Conservation (phyloP, 169 alveolate genomes). For the Besnoitia besnoiti region DNA sequence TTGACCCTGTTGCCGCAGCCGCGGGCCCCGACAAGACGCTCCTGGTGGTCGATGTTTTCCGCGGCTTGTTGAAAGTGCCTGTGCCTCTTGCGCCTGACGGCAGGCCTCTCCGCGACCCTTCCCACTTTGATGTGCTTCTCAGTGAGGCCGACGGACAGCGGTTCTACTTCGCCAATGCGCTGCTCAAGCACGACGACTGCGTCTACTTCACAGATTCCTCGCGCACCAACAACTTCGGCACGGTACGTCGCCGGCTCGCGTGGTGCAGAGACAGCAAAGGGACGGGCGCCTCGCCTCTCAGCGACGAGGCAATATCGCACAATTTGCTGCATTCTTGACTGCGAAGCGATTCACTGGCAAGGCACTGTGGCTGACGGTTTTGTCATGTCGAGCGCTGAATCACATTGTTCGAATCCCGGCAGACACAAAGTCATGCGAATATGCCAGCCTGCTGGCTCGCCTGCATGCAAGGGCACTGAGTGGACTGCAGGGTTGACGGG, state of each 20-base stretch:
- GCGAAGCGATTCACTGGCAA: too few species aligned
- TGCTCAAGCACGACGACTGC: neutral
- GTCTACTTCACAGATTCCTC: slow-evolving; percentile 18
- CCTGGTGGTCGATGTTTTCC: neutral
- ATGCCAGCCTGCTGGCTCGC: too few species aligned
- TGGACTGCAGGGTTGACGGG: too few species aligned
- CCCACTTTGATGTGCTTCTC: neutral
- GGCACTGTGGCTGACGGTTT: too few species aligned
- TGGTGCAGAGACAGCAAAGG: too few species aligned
- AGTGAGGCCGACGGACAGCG: neutral
- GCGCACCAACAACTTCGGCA: slow-evolving; percentile 6
- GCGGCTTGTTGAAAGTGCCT: neutral
- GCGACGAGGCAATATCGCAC: too few species aligned
- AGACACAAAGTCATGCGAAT: too few species aligned
- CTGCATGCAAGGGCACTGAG: too few species aligned
- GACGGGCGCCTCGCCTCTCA: too few species aligned
- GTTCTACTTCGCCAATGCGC: slow-evolving; percentile 2
- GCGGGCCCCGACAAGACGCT: neutral
- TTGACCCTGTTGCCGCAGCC: neutral
- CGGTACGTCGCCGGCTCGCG: slow-evolving; percentile 11
- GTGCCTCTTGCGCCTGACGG: neutral
- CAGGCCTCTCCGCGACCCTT: neutral
- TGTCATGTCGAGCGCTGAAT: too few species aligned
- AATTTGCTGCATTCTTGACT: too few species aligned
- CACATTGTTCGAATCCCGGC: too few species aligned